A percentile compares a stretch with the other conserved stretches of the same genome.
These are phyloP conservation scores for Silene coronaria DNA, from an alignment of 179 eudicot species.

Conservation along the genomic window DNA sequence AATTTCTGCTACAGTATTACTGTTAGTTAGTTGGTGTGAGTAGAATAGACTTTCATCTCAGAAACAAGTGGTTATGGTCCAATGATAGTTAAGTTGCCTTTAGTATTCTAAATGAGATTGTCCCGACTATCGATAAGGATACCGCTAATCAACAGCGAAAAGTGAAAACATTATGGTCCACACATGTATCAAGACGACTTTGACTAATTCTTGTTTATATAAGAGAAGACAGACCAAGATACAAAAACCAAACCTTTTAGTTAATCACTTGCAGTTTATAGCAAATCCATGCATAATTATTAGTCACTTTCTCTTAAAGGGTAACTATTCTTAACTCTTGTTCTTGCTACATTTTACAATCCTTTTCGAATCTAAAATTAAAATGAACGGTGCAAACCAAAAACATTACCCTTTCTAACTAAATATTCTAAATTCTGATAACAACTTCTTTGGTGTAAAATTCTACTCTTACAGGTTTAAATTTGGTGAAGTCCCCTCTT, in stretches of 20 bases:
- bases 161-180: no score
- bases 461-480: constrained; percentile 7
- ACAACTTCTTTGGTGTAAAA: constrained; percentile 14
- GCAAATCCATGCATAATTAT: constrained; percentile 7
- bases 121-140: no score
- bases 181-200: neutral
- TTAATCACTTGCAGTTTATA: constrained; percentile 4
- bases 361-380: neutral
- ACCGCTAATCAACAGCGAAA: no score
- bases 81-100: no score
- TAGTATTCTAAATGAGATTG: no score
- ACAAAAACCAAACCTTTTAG: constrained; percentile 12
- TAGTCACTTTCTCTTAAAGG: constrained; percentile 19
- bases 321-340: neutral
- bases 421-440: constrained; percentile 18
- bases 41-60: no score
- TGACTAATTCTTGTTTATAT: constrained; percentile 10
- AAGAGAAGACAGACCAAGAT: constrained; percentile 9
- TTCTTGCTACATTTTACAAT: neutral
- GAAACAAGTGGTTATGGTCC: no score
- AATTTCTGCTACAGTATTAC: no score
- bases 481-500: constrained; percentile 5
- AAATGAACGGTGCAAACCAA: neutral
- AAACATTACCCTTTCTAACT: neutral
- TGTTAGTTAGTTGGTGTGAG: no score